Conservation (phyloP, 805 yeast species). For the Middelhovenomyces tepae region DNA sequence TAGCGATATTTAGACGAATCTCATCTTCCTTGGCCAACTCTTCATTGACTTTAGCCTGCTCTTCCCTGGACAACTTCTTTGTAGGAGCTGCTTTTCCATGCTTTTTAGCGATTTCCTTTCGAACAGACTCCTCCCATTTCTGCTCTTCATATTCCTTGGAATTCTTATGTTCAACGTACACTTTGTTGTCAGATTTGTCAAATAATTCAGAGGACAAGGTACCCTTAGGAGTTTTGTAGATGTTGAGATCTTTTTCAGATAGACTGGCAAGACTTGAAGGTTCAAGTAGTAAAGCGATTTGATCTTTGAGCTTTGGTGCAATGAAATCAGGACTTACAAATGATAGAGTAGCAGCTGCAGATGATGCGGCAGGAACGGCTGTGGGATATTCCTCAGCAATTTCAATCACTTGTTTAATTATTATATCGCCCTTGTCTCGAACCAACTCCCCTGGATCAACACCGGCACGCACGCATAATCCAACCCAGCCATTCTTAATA, state of each 20-base stretch:
- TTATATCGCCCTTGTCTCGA: neutral
- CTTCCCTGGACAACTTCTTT: constrained; percentile 69
- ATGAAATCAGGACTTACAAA: constrained; percentile 50
- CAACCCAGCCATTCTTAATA: constrained; percentile 63
- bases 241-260: constrained; percentile 43
- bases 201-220: constrained; percentile 59
- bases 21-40: constrained; percentile 55
- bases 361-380: constrained; percentile 20
- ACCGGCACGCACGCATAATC: constrained; percentile 49
- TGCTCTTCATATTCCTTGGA: constrained; percentile 75
- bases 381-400: constrained; percentile 18
- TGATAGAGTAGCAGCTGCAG: constrained; percentile 34
- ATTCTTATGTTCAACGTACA: constrained; percentile 51
- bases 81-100: constrained; percentile 21
- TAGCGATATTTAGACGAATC: constrained; percentile 42
- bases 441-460: constrained; percentile 57
- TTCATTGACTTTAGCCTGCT: constrained; percentile 50
- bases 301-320: constrained; percentile 41
- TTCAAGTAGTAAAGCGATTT: constrained; percentile 38
- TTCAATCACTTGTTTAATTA: too few relatives aligned
- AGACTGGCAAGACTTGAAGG: constrained; percentile 29
- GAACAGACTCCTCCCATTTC: constrained; percentile 83
- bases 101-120: constrained; percentile 62
- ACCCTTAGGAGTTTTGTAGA: constrained; percentile 66
- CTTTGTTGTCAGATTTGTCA: constrained; percentile 32